Base-by-base conservation (phyloP, 495 filamentous ascomycete genomes). In the Sphaerosporella brunnea region DNA sequence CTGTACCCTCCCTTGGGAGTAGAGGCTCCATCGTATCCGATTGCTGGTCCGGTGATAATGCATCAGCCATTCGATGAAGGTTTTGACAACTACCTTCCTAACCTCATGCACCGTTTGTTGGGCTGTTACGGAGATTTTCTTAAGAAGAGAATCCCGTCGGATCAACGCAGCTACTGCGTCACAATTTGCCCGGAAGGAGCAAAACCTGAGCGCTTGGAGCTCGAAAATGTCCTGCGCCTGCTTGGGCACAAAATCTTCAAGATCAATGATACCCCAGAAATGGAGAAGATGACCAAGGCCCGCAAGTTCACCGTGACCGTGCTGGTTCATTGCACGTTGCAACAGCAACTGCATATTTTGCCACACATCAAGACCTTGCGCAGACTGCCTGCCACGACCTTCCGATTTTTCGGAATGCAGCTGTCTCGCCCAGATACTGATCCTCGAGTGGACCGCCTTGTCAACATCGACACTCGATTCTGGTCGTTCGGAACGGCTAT, bases 401-500 rank as follows among this genome's bases (percentile, higher is more conserved):
- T 59, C 24, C 59, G 51, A 35, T 55, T 60, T 23, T 60, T 59
- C 24, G 56, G 56, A 4, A 21, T 48, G 4, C 55, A 48, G 38
- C 45, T 60, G 4, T 45, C 49, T 24, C 42, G 39, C 13, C n/a
- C n/a, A n/a, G 41, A 16, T 19, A 16, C 1, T 46, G 54, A 48
- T 23, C 18, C 7, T 21, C 51, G 3, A 36, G 37, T 24, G 53
- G 48, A 2, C 23, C 43, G 26, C 52, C 52, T 43, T 3, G 18
- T n/a, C 13, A 43, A 10, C 13, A 18, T 43, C 23, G 40, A 43
- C 11, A 36, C 51, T 11, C 52, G 52, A 23, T 55, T 60, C 38
- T 60, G 56, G 56, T 49, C 48, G 32, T 59, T 59, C 8, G 56
- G 56, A 2, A 55, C 56, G 9, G 38, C 59, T 11, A 59, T 60